A percentile compares a stretch with the other conserved stretches of the same genome.
Evolutionary conservation across 73 alveolate genomes (phyloP).

Genomic region (Effrenium voratum): DNA sequence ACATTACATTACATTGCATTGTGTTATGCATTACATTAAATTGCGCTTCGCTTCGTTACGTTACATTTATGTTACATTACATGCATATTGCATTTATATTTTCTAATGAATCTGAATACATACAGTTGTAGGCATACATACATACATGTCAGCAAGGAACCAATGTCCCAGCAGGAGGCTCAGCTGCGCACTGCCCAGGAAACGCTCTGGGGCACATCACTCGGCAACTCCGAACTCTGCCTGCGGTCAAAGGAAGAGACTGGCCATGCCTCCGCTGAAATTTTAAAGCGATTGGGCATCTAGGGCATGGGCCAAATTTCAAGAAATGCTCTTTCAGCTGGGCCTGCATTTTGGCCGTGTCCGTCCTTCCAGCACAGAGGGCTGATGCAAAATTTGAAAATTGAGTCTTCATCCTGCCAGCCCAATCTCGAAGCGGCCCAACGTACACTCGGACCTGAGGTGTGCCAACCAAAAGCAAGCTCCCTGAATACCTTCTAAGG

Average conservation of each 20-base stretch:
- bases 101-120: too few relatives aligned
- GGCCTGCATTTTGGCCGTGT: constrained; percentile 69
- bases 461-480: too few relatives aligned
- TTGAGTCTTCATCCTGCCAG: constrained; percentile 27
- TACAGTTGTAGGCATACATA: too few relatives aligned
- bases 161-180: too few relatives aligned
- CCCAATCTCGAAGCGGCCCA: constrained; percentile 92
- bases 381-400: not conserved
- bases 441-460: constrained; percentile 78
- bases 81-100: too few relatives aligned
- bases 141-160: too few relatives aligned
- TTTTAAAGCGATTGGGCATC: not conserved
- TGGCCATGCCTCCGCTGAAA: not conserved
- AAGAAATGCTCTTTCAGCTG: constrained; percentile 80
- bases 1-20: too few relatives aligned
- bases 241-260: not conserved
- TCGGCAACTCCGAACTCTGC: constrained; percentile 88
- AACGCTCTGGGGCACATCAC: constrained; percentile 79
- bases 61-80: too few relatives aligned
- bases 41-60: too few relatives aligned
- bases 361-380: constrained; percentile 44
- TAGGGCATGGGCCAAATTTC: constrained; percentile 44
- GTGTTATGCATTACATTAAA: too few relatives aligned
- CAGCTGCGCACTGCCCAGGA: constrained; percentile 54
- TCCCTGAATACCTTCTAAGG: too few relatives aligned